Evolutionary conservation across 2,329 filamentous ascomycete genomes (phyloP).

Genomic region (Botrytis elliptica): DNA sequence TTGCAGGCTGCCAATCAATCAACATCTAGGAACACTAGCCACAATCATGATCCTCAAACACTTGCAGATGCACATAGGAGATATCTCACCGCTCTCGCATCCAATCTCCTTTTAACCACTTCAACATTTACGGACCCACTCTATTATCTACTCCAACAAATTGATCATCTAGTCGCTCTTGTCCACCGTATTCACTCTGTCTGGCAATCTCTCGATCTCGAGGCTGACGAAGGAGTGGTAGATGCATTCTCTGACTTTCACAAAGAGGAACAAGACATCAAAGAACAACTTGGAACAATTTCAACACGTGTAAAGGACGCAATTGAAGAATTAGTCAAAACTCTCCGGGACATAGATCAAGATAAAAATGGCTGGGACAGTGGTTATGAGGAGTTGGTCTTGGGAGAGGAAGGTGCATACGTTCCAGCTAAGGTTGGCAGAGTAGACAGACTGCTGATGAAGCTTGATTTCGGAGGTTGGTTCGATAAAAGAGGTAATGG

Average conservation of each 20-base stretch:
- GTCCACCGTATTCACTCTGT: constrained; percentile 73
- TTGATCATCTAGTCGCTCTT: constrained; percentile 80
- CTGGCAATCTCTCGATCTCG: constrained; percentile 76
- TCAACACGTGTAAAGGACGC: constrained; percentile 64
- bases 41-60: constrained; percentile 75
- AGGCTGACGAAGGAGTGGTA: constrained; percentile 77
- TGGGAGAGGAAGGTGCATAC: constrained; percentile 54
- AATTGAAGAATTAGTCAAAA: constrained; percentile 60
- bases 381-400: constrained; percentile 40
- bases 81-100: constrained; percentile 69
- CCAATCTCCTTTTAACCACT: constrained; percentile 65
- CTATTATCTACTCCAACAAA: constrained; percentile 65
- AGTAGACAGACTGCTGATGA: constrained; percentile 85
- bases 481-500: constrained; percentile 33
- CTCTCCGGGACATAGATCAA: constrained; percentile 55
- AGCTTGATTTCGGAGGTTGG: constrained; percentile 61
- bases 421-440: constrained; percentile 72
- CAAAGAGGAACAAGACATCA: constrained; percentile 69
- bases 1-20: constrained; percentile 36
- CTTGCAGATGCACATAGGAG: constrained; percentile 75
- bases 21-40: constrained; percentile 28
- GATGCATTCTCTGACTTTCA: constrained; percentile 70
- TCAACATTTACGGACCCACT: constrained; percentile 62
- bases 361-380: constrained; percentile 38
- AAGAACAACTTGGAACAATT: constrained; percentile 61